Evolutionary conservation across 2,329 filamentous ascomycete genomes (phyloP).

Genomic region (Blastomyces emzantsi): DNA sequence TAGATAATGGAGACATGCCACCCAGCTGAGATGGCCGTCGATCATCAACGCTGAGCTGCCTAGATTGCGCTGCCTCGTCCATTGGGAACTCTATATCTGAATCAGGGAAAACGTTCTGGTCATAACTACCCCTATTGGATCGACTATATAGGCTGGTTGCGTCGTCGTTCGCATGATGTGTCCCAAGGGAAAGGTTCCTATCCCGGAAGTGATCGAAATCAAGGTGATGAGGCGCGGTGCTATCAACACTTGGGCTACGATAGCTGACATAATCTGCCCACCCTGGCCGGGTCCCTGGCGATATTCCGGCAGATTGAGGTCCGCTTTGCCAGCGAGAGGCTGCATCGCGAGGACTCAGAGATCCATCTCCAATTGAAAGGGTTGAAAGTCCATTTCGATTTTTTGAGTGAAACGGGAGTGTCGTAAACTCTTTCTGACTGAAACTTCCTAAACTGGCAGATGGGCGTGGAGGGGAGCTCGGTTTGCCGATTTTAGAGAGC

Average conservation of each 20-base stretch:
- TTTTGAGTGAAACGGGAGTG: constrained; percentile 29
- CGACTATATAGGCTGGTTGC: constrained; percentile 41
- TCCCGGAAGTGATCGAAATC: constrained; percentile 35
- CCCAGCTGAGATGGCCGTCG: constrained; percentile 31
- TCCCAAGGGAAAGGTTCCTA: constrained; percentile 17
- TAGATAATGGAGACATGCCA: constrained; percentile 26
- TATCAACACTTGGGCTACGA: constrained; percentile 38
- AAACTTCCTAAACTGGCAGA: constrained; percentile 27
- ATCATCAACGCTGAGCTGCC: constrained; percentile 33
- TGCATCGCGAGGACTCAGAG: constrained; percentile 16
- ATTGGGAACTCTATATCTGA: constrained; percentile 35
- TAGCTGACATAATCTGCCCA: constrained; percentile 37
- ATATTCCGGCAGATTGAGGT: constrained; percentile 34
- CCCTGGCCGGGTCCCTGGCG: constrained; percentile 31
- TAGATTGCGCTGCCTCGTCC: constrained; percentile 30
- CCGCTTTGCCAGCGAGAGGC: constrained; percentile 27
- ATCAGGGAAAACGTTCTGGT: constrained; percentile 48
- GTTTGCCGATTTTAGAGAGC: constrained; percentile 53
- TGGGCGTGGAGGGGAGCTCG: constrained; percentile 46
- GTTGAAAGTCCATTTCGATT: constrained; percentile 21
- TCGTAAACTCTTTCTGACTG: constrained; percentile 19
- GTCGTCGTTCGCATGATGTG: constrained; percentile 36
- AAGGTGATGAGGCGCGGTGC: constrained; percentile 32
- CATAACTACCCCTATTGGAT: constrained; percentile 54
- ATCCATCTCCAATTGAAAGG: constrained; percentile 14